Evolutionary conservation across 345 rosid genomes (phyloP).

Genomic region (Toxicodendron radicans): DNA sequence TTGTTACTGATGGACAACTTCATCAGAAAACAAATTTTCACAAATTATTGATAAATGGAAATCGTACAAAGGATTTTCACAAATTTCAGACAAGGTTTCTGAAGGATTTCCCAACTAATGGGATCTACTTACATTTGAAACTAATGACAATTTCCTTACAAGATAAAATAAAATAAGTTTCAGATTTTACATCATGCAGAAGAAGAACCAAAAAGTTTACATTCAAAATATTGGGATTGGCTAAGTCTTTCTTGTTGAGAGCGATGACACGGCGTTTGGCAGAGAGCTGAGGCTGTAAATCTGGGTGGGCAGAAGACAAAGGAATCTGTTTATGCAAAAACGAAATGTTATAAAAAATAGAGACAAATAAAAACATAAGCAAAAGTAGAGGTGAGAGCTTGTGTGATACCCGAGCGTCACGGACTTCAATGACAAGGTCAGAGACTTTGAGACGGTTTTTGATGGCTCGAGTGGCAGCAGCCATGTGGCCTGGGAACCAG

Average conservation of each 20-base stretch:
- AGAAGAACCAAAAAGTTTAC: constrained; percentile 27
- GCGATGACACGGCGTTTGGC: constrained; percentile 82
- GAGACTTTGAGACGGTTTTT: constrained; percentile 86
- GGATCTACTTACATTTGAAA: no score
- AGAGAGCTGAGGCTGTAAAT: constrained; percentile 72
- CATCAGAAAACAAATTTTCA: no score
- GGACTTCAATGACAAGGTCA: constrained; percentile 95
- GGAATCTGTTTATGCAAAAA: constrained; percentile 56
- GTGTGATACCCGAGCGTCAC: constrained; percentile 75
- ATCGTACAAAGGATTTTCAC: no score
- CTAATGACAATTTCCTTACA: no score
- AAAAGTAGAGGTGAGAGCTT: neutral
- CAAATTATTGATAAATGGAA: neutral
- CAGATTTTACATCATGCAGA: neutral
- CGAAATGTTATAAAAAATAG: neutral
- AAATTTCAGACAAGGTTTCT: no score
- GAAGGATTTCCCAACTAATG: no score
- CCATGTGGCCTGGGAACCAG: constrained; percentile 99
- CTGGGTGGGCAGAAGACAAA: constrained; percentile 75
- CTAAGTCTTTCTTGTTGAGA: constrained; percentile 90
- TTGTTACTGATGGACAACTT: no score
- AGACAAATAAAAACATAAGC: neutral
- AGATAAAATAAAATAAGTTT: no score
- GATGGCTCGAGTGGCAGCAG: constrained; percentile 93
- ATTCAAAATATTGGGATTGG: constrained; percentile 76